These are phyloP conservation scores for Bacterosira constricta DNA, from an alignment of 108 stramenopile genomes.

Conservation along the genomic window DNA sequence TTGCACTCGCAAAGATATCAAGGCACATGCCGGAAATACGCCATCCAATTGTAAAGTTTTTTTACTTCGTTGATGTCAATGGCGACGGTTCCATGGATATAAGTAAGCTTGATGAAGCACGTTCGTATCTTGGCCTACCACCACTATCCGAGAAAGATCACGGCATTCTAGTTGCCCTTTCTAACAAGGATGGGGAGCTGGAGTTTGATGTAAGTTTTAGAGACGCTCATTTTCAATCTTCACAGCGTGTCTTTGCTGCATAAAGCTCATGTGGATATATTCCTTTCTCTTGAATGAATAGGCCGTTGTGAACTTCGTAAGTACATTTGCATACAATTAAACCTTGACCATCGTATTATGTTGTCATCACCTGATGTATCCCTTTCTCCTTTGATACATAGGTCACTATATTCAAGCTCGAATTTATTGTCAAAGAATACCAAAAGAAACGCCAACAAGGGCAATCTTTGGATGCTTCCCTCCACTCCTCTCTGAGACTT, in stretches of 20 bases:
- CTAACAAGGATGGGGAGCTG: constrained; percentile 11
- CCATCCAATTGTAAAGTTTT: constrained; percentile 24
- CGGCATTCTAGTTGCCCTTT: neutral
- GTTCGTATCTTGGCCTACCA: constrained; percentile 38
- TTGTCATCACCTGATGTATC: no score
- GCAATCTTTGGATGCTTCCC: no score
- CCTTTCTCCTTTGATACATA: neutral
- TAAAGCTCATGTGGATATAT: no score
- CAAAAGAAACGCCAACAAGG: constrained; percentile 7
- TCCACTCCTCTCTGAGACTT: no score
- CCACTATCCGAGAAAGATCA: constrained; percentile 6
- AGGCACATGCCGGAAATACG: constrained; percentile 6
- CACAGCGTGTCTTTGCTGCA: no score
- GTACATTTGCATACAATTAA: no score
- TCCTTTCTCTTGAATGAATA: no score
- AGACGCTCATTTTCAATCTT: no score
- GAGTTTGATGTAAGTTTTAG: constrained; percentile 10
- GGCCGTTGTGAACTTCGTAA: no score
- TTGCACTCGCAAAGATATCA: constrained; percentile 16
- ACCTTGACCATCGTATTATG: no score
- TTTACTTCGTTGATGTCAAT: constrained; percentile 43
- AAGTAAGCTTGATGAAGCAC: constrained; percentile 26
- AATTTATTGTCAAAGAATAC: constrained; percentile 19
- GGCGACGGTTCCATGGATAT: constrained; percentile 21
- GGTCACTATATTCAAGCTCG: constrained; percentile 29